A percentile compares a stretch with the other conserved stretches of the same genome.
phyloP scores from a whole-genome alignment of 768 basidiomycete genomes.

The Amanita rimosa region DNA sequence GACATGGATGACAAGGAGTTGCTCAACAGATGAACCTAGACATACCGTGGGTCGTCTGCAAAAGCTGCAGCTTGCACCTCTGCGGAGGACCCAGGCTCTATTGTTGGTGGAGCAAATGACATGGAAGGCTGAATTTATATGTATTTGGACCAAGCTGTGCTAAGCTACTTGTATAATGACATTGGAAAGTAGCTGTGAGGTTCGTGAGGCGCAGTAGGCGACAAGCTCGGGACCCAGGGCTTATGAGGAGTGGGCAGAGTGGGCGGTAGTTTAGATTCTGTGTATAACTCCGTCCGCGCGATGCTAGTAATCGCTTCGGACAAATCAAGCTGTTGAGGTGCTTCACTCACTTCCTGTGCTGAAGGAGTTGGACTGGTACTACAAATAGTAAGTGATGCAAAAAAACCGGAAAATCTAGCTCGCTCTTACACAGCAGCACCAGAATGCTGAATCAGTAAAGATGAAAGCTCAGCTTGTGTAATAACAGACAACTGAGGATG shows the following conservation, averaged over 20 bases:
- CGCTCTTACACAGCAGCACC: conserved; percentile 49
- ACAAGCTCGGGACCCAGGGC: conserved; percentile 64
- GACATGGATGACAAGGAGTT: conserved; percentile 13
- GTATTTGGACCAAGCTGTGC: not conserved
- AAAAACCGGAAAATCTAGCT: not conserved
- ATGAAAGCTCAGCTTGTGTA: conserved; percentile 73
- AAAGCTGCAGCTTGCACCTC: conserved; percentile 57
- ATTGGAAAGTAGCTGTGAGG: conserved; percentile 80
- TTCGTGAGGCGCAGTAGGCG: conserved; percentile 76
- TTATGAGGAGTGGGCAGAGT: conserved; percentile 52
- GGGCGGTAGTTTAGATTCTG: conserved; percentile 62
- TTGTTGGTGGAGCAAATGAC: conserved; percentile 37
- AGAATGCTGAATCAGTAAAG: conserved; percentile 74
- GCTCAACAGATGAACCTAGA: conserved; percentile 4
- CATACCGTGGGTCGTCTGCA: conserved; percentile 62
- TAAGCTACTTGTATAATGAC: conserved; percentile 39
- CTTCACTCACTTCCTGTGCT: conserved; percentile 10
- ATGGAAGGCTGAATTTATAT: conserved; percentile 14
- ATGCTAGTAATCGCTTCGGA: conserved; percentile 64
- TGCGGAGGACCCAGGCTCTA: conserved; percentile 40
- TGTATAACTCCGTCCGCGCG: conserved; percentile 46
- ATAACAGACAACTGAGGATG: conserved; percentile 90
- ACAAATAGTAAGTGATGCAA: not conserved
- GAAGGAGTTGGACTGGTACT: conserved; percentile 51
- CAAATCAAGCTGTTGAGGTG: conserved; percentile 41